Conservation (phyloP, 116 monocot species). For the Dioscorea cayenensis region DNA sequence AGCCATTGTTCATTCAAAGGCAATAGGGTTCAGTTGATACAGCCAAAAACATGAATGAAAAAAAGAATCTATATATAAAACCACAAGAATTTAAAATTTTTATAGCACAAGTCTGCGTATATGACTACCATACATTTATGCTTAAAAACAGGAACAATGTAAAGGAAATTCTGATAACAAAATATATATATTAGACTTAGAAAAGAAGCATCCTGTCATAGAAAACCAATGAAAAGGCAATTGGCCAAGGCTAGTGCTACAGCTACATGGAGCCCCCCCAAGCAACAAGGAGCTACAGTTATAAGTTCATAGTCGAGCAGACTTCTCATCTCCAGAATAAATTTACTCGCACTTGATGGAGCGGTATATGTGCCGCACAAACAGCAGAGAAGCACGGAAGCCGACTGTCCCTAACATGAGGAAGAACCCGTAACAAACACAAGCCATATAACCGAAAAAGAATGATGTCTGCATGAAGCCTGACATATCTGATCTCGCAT, state of each 20-base stretch:
- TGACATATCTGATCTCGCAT: constrained; percentile 64
- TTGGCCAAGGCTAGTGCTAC: constrained; percentile 1
- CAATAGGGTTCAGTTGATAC: too few species aligned
- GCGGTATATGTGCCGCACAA: constrained; percentile 58
- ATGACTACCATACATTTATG: too few species aligned
- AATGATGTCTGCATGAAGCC: constrained; percentile 68
- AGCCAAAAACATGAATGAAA: too few species aligned
- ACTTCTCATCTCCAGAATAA: background rate
- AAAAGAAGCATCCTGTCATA: background rate
- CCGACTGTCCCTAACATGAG: constrained; percentile 66
- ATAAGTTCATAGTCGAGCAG: background rate
- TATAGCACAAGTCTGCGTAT: too few species aligned
- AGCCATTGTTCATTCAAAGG: too few species aligned
- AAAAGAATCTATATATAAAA: too few species aligned
- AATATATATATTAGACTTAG: background rate
- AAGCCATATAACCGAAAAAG: constrained; percentile 71
- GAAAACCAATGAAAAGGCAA: constrained; percentile 3
- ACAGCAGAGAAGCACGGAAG: constrained; percentile 55
- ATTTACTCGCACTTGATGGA: constrained; percentile 56
- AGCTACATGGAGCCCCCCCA: background rate
- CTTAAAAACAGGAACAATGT: background rate
- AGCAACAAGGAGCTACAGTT: too few species aligned
- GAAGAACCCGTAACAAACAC: constrained; percentile 69
- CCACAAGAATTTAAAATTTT: too few species aligned
- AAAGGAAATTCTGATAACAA: background rate